These are phyloP conservation scores for Penicillium bialowiezense DNA, from an alignment of 495 filamentous ascomycete genomes.

Conservation along the genomic window DNA sequence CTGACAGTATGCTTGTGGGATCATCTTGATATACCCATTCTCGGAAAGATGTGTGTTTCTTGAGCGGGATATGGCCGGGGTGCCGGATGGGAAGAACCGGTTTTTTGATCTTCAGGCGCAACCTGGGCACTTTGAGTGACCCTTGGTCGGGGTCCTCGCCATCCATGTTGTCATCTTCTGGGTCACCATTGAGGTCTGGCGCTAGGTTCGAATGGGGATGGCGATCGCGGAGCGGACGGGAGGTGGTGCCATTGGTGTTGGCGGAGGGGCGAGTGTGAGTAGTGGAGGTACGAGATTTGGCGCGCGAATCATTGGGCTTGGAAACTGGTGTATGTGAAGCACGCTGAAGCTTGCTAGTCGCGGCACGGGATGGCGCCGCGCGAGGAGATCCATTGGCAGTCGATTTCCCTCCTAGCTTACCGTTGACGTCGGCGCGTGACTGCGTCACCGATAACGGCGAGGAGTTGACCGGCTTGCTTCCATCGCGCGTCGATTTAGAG, in stretches of 20 bases:
- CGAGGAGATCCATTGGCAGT: conserved; percentile 35
- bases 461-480: conserved; percentile 27
- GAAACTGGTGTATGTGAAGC: conserved; percentile 31
- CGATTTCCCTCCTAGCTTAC: conserved; percentile 31
- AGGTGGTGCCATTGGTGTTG: conserved; percentile 21
- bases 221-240: conserved; percentile 25
- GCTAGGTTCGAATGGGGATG: conserved; percentile 25
- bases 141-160: conserved; percentile 20
- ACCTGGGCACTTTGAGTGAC: conserved; percentile 34
- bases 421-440: conserved; percentile 30
- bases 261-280: conserved; percentile 17
- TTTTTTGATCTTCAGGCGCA: conserved; percentile 53
- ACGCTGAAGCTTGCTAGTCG: conserved; percentile 20
- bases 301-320: conserved; percentile 29
- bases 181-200: conserved; percentile 1
- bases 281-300: conserved; percentile 33
- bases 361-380: conserved; percentile 18
- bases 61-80: conserved; percentile 47
- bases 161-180: conserved; percentile 10
- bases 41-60: conserved; percentile 49
- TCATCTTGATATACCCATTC: conserved; percentile 57
- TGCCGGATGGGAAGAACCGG: conserved; percentile 51
- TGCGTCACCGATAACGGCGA: conserved; percentile 35
- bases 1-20: conserved; percentile 35
- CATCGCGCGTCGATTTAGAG: conserved; percentile 22